Evolutionary conservation across 75 land plant species (phyloP).

Genomic region (Cupressus sempervirens): DNA sequence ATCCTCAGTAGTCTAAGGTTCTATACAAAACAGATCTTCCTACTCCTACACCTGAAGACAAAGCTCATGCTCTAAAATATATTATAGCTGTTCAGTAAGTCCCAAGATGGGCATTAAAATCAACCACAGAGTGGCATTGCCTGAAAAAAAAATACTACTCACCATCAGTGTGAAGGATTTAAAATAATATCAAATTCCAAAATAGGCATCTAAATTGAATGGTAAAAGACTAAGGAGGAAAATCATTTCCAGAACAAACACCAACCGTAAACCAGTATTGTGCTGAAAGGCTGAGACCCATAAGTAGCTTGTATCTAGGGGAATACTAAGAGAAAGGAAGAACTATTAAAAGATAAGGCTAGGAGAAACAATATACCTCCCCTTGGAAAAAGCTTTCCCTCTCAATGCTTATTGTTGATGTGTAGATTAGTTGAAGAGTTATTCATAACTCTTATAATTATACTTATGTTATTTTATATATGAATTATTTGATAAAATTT

Average conservation of each 20-base stretch:
- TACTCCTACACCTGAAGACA: neutral
- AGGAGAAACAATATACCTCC: neutral
- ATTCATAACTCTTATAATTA: no score
- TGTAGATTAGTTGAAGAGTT: no score
- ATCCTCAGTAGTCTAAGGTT: neutral
- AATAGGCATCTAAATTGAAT: neutral
- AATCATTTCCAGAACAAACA: no score
- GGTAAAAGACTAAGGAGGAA: neutral
- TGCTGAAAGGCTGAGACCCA: no score
- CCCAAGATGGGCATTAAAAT: neutral
- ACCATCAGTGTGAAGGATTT: neutral
- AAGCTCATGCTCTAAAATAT: neutral
- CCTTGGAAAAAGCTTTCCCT: neutral
- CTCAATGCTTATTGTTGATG: no score
- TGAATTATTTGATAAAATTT: no score
- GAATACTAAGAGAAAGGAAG: no score
- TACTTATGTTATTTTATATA: no score
- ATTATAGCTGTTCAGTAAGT: neutral
- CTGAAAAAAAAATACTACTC: neutral
- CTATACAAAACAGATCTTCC: neutral
- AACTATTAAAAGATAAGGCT: no score
- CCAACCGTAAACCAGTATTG: no score
- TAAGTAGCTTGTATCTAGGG: no score
- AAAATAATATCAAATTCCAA: neutral
- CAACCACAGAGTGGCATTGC: neutral